phyloP scores from a whole-genome alignment of 306 rosid genomes.

The Lotus japonicus region DNA sequence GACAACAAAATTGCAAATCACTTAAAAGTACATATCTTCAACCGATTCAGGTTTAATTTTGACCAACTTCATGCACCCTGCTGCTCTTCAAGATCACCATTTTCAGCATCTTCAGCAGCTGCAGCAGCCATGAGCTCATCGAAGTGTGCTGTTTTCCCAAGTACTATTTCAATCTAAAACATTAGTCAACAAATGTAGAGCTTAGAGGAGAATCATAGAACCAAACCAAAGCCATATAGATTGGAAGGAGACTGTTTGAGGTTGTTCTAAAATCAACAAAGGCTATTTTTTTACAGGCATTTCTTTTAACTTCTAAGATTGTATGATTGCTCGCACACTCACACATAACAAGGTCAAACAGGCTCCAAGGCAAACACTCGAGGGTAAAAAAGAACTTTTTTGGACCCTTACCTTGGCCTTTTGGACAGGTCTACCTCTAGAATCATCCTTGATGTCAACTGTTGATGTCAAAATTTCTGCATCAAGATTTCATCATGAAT shows the following conservation, averaged over 20 bases:
- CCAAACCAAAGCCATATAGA: not conserved
- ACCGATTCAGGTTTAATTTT: not conserved
- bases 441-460: conserved; percentile 73
- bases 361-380: not conserved
- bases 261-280: not conserved
- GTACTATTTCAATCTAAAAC: conserved; percentile 66
- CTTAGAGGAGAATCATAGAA: conserved; percentile 3
- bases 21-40: conserved; percentile 32
- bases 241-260: not conserved
- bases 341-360: not conserved
- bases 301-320: not conserved
- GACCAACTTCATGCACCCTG: conserved; percentile 27
- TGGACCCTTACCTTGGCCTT: conserved; percentile 64
- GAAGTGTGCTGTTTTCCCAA: conserved; percentile 66
- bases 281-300: not conserved
- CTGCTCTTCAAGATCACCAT: conserved; percentile 55
- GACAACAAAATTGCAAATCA: conserved; percentile 27
- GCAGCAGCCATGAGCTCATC: conserved; percentile 79
- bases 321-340: not conserved
- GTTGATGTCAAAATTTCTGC: conserved; percentile 64
- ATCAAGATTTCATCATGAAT: conserved; percentile 9
- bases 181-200: conserved; percentile 4
- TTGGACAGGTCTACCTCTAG: conserved; percentile 68
- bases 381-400: not conserved
- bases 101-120: conserved; percentile 45